phyloP scores from a whole-genome alignment of 306 rosid species.

The Corylus heterophylla region DNA sequence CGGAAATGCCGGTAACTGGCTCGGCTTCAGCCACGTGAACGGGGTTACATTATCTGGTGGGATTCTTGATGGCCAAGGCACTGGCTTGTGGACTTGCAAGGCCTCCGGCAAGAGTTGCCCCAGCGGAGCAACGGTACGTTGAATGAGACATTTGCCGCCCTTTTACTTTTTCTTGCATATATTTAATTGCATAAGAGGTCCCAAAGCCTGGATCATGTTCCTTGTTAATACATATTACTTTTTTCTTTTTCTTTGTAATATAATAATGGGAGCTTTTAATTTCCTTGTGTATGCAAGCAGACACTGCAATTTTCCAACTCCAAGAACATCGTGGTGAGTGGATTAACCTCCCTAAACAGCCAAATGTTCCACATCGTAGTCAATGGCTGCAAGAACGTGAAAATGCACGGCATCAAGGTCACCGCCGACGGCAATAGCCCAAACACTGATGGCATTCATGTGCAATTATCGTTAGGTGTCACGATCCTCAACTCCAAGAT shows the following conservation, averaged over 20 bases:
- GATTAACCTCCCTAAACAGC: conserved; percentile 48
- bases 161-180: no score
- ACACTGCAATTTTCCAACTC: conserved; percentile 40
- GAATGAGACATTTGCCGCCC: no score
- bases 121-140: conserved; percentile 48
- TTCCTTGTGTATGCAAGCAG: conserved; percentile 18
- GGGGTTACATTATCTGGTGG: conserved; percentile 49
- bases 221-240: neutral
- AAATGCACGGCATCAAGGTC: conserved; percentile 36
- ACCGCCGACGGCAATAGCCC: conserved; percentile 45
- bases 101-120: conserved; percentile 45
- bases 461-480: conserved; percentile 46
- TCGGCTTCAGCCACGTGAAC: conserved; percentile 32
- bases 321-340: conserved; percentile 43
- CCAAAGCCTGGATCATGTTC: neutral
- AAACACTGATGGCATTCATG: conserved; percentile 66
- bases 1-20: conserved; percentile 45
- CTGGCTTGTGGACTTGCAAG: conserved; percentile 51
- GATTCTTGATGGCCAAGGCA: conserved; percentile 51
- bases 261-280: neutral
- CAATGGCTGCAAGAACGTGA: conserved; percentile 42
- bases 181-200: no score
- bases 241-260: neutral
- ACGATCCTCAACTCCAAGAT: conserved; percentile 44
- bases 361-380: conserved; percentile 57